Conservation (phyloP, 2,329 filamentous ascomycete genomes). For the Canariomyces notabilis region DNA sequence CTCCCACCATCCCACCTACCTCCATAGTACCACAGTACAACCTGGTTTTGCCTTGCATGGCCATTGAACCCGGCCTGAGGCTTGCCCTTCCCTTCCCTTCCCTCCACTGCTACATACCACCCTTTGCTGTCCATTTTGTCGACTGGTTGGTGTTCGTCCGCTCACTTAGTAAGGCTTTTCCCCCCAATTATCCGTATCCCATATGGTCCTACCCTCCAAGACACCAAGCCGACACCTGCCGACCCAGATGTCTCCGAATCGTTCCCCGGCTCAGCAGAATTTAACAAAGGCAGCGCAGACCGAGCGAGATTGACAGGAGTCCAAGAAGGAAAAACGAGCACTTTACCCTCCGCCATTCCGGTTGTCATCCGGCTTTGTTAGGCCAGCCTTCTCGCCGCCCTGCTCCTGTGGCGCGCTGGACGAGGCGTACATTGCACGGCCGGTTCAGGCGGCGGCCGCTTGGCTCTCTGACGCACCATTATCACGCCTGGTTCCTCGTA, state of each 20-base stretch:
- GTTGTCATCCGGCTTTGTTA: background rate
- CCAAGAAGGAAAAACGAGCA: background rate
- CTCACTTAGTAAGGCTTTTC: background rate
- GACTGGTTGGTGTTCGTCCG: no score
- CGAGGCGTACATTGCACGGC: constrained; percentile 2
- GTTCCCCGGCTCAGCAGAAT: background rate
- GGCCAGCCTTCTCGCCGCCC: background rate
- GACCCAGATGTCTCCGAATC: background rate
- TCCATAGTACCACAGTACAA: background rate
- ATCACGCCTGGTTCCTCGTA: constrained; percentile 9
- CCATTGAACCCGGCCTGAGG: background rate
- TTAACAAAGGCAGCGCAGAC: background rate
- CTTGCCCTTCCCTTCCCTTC: background rate
- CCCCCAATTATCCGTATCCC: no score
- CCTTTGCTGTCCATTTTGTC: background rate
- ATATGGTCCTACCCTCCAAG: background rate
- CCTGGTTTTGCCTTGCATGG: background rate
- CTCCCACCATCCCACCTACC: background rate
- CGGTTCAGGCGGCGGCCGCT: no score
- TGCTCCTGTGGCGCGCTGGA: no score
- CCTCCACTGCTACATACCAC: background rate
- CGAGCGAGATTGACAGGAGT: background rate
- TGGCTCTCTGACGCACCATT: constrained; percentile 6
- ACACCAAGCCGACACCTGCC: background rate
- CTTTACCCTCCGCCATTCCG: background rate